phyloP scores from a whole-genome alignment of 2,329 filamentous ascomycete species.

The Ilyonectria robusta region DNA sequence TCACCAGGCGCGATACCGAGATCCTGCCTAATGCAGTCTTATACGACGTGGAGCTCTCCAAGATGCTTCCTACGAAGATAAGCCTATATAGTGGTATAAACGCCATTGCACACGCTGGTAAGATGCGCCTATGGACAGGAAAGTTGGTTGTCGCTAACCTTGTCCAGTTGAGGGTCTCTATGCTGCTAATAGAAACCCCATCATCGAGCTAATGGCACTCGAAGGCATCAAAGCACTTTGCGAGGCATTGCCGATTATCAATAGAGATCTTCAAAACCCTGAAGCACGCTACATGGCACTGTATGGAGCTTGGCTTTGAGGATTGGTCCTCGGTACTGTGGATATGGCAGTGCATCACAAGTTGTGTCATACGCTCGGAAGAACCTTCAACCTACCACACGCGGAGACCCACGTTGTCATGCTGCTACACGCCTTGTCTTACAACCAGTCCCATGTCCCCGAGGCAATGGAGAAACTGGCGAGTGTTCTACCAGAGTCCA shows the following conservation, averaged over 20 bases:
- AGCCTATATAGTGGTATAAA: slow-evolving; percentile 74
- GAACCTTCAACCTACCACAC: slow-evolving; percentile 52
- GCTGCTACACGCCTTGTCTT: slow-evolving; percentile 73
- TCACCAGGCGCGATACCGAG: slow-evolving; percentile 68
- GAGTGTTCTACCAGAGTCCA: slow-evolving; percentile 68
- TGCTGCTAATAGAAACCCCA: slow-evolving; percentile 71
- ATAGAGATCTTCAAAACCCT: slow-evolving; percentile 58
- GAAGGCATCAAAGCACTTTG: slow-evolving; percentile 63
- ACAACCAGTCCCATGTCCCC: slow-evolving; percentile 70
- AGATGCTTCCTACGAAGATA: slow-evolving; percentile 67
- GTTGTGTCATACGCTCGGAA: slow-evolving; percentile 63
- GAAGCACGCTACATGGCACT: slow-evolving; percentile 59
- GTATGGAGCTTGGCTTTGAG: slow-evolving; percentile 58
- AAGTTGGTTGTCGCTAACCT: slow-evolving; percentile 32
- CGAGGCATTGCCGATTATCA: slow-evolving; percentile 66
- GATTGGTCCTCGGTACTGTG: not conserved
- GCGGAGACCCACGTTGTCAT: slow-evolving; percentile 54
- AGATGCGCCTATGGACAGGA: not conserved
- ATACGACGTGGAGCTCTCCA: slow-evolving; percentile 75
- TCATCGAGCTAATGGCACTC: slow-evolving; percentile 70
- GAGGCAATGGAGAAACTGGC: slow-evolving; percentile 67
- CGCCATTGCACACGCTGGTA: slow-evolving; percentile 74
- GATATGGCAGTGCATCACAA: slow-evolving; percentile 9
- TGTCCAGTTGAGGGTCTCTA: slow-evolving; percentile 71
- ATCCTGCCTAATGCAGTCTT: slow-evolving; percentile 73